These are phyloP conservation scores for Ogataea angusta DNA, from an alignment of 805 yeast species.

Conservation along the genomic window DNA sequence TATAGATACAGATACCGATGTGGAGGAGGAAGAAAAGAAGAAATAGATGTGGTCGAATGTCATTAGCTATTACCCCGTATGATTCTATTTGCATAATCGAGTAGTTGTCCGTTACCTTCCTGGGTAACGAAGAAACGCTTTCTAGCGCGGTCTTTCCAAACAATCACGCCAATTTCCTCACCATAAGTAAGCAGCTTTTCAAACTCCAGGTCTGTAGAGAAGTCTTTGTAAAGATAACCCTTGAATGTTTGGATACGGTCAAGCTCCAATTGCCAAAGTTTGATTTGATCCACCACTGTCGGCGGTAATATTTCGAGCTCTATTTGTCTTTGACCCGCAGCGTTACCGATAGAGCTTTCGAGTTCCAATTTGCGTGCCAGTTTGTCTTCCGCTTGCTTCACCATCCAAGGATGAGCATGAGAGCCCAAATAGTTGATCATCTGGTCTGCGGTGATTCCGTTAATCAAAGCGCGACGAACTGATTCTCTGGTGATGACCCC, in stretches of 20 bases:
- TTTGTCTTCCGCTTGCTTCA: constrained; percentile 65
- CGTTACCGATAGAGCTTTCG: constrained; percentile 43
- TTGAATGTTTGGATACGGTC: constrained; percentile 85
- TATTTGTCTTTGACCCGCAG: constrained; percentile 41
- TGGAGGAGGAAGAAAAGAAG: constrained; percentile 38
- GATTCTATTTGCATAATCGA: constrained; percentile 80
- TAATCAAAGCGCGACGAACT: constrained; percentile 72
- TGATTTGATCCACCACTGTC: constrained; percentile 94
- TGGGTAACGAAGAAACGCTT: constrained; percentile 80
- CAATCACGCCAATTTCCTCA: constrained; percentile 81
- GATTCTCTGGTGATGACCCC: constrained; percentile 94
- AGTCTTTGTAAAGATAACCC: constrained; percentile 87
- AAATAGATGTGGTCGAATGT: constrained; percentile 3
- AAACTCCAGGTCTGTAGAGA: constrained; percentile 72
- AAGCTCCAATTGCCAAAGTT: constrained; percentile 92
- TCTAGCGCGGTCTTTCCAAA: constrained; percentile 77
- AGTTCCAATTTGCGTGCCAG: constrained; percentile 65
- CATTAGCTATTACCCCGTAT: constrained; percentile 3
- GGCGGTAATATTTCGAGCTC: constrained; percentile 76
- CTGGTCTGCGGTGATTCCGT: constrained; percentile 95
- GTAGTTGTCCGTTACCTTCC: constrained; percentile 85
- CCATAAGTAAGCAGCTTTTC: constrained; percentile 73
- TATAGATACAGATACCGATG: constrained; percentile 64
- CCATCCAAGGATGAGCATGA: constrained; percentile 94
- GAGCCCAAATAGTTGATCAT: constrained; percentile 83